Percentiles rank a stretch among this genome's conserved stretches.
Conservation (phyloP, 139 green algal species). For the Pseudopediastrum boryanum region DNA sequence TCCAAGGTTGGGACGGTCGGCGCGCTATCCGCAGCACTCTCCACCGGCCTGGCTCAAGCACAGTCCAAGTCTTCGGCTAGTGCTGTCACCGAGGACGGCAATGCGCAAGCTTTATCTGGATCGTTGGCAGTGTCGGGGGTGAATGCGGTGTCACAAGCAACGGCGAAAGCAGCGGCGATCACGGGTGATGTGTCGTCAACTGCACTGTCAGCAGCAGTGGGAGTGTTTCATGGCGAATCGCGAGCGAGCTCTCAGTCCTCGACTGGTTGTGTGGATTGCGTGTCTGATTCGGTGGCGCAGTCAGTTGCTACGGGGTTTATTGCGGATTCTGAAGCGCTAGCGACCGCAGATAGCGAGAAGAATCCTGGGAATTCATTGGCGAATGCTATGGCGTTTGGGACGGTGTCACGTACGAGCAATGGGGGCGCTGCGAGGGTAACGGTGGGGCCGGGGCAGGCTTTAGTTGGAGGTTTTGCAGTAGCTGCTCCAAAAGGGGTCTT, state of each 20-base stretch:
- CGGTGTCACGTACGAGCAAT: constrained; percentile 27
- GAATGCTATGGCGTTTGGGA: constrained; percentile 31
- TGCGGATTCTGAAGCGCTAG: constrained; percentile 9
- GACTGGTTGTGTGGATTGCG: constrained; percentile 10
- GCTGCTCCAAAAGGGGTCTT: not conserved
- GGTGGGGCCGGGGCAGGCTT: constrained; percentile 22
- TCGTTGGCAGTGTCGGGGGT: not conserved
- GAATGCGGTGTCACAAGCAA: not conserved
- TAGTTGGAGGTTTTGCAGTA: constrained; percentile 25
- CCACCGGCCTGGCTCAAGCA: not conserved
- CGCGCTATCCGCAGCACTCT: constrained; percentile 10
- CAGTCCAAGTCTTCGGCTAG: not conserved
- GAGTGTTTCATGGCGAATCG: constrained; percentile 10
- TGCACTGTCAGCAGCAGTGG: not conserved
- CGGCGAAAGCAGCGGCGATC: not conserved
- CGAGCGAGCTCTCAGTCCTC: not conserved
- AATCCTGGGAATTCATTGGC: constrained; percentile 29
- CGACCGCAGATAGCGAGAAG: not conserved
- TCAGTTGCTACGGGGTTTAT: constrained; percentile 7
- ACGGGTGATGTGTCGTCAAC: constrained; percentile 2
- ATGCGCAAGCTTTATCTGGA: not conserved
- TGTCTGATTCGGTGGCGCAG: constrained; percentile 11
- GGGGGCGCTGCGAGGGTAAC: constrained; percentile 16
- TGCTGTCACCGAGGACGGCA: not conserved
- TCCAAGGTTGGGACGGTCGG: constrained; percentile 23